Base-by-base conservation (phyloP, 106 monocot species). In the Allium sativum region DNA sequence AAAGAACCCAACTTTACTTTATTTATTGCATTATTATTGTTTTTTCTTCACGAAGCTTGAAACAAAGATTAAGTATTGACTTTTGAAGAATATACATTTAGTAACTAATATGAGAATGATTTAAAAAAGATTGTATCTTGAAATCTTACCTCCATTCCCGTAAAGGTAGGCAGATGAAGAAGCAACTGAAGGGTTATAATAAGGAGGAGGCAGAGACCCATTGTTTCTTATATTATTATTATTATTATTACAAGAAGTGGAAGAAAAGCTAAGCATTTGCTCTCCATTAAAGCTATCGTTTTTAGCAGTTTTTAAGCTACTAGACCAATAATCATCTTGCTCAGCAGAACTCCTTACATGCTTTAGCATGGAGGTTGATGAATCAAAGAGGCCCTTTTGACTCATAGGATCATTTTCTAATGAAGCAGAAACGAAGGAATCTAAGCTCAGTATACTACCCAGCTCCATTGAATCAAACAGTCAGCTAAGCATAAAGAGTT, bases 251-350 rank as follows among this genome's bases (percentile, higher is more conserved):
- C 55, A 3, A 40, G 48, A 11, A 42, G 58, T 12, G 42, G 68
- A 59, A 1, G 84, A 84, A 71, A 84, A 84, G 84, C 84, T 84
- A 7, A 84, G 77, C 84, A 84, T 84, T 12, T 80, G 84, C 77
- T 80, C 79, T 0, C 73, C 82, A 47, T 46, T 50, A 18, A 64
- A 72, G 47, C 65, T 59, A 22, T 70, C 82, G 42, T 65, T 75
- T 19, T 66, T 82, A 12, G 70, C 65, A 61, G 79, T 40, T 59
- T 82, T 85, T 77, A 56, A 57, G 19, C 46, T 85, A 81, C 58
- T 73, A 2, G 57, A 57, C 57, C 57, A 67, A 4, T 47, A 17
- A 59, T 20, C 44, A 69, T 56, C 47, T 6, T 65, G 31, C 15
- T 51, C 18, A 1, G 6, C 21, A 15, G 47, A 20, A 52, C 31